Base-by-base conservation (phyloP, 345 rosid genomes). In the Eucalyptus camaldulensis region DNA sequence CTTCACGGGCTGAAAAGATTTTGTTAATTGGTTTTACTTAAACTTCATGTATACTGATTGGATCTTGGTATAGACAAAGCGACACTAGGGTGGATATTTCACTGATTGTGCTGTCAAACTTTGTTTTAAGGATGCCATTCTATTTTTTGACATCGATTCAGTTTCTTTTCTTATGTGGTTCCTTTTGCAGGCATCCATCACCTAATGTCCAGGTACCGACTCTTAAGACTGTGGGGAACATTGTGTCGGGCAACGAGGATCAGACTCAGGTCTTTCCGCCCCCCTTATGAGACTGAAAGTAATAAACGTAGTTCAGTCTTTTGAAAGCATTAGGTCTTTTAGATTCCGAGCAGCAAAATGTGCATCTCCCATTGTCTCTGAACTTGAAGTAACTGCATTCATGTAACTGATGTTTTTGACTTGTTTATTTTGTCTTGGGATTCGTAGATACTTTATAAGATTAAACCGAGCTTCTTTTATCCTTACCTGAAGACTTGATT, bases 161-260 rank as follows among this genome's bases (percentile, higher is more conserved):
- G 11, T 69, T 69, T 31, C 80, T 69, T 45, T 45, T 37, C 86
- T 50, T 88, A 86, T 87, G 81, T 17, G 90, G 85, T 89, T 27
- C 87, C 89, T 89, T 90, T 90, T 86, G 88, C 85, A 96, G 98
- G 92, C 97, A 96, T 90, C 95, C 94, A 89, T 94, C 97, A 29
- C 91, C 97, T 31, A 92, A 94, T 10, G 96, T 95, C 88, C 95
- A 95, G 87, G 93, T 95, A 86, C 96, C 98, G 72, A 96, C 97
- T 50, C 98, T 96, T 88, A 94, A 95, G 72, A 93, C 95, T 43
- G 94, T 94, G 72, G 98, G 98, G 72, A 96, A 96, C 88, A 95
- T 95, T 19, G 97, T 95, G 65, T 94, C 97, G 13, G 98, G 97
- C 80, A 96, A 96, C 89, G 98, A 96, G 92, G 92, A 92, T 92